A percentile compares a stretch with the other conserved stretches of the same genome.
These are phyloP conservation scores for Alternaria incomplexa DNA, from an alignment of 2,329 filamentous ascomycete species.

Conservation along the genomic window DNA sequence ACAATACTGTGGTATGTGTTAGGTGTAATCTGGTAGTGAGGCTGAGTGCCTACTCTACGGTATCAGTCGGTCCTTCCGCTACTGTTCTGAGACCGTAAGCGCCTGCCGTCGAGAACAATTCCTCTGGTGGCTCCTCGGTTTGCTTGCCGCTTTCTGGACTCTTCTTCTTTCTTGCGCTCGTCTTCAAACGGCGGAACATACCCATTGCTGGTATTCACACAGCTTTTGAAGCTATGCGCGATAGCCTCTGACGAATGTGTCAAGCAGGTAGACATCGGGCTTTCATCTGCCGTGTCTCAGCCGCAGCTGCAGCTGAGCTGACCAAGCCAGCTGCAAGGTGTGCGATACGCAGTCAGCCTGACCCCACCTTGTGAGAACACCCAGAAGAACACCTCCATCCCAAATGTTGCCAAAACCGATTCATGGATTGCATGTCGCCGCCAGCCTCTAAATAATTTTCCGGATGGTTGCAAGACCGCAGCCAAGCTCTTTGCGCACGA, in stretches of 20 bases:
- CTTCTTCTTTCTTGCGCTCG: neutral
- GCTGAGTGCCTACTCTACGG: neutral
- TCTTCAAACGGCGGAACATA: neutral
- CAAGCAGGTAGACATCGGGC: neutral
- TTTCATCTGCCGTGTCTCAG: neutral
- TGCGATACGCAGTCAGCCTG: neutral
- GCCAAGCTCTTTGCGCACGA: neutral
- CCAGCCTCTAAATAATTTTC: neutral
- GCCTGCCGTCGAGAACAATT: neutral
- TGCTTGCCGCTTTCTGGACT: neutral
- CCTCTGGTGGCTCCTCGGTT: neutral
- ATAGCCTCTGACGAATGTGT: accelerated
- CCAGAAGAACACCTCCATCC: neutral
- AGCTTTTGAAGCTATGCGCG: neutral
- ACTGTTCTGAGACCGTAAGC: neutral
- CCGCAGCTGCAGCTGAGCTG: neutral
- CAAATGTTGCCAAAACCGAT: neutral
- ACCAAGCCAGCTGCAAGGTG: neutral
- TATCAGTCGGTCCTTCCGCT: neutral
- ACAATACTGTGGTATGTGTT: accelerated
- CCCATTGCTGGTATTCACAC: neutral
- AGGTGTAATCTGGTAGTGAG: neutral
- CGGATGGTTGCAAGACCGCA: neutral
- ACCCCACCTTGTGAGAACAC: neutral
- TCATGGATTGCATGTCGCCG: neutral